phyloP scores from a whole-genome alignment of 2,329 filamentous ascomycete species.

The Seiridium cupressi region DNA sequence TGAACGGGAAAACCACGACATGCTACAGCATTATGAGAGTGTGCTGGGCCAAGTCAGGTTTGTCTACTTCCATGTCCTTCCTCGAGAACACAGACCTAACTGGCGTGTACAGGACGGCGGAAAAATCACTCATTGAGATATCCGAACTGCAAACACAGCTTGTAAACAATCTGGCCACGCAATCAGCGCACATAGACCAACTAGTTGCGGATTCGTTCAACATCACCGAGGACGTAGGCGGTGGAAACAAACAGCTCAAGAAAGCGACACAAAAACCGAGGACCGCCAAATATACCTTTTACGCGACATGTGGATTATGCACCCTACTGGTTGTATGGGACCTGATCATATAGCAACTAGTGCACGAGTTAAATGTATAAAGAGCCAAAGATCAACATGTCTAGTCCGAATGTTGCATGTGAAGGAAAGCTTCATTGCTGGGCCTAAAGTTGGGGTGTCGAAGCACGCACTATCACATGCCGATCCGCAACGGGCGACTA shows the following conservation, averaged over 20 bases:
- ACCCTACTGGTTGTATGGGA: conserved; percentile 77
- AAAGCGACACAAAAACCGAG: conserved; percentile 72
- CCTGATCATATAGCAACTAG: conserved; percentile 52
- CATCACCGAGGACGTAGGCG: conserved; percentile 82
- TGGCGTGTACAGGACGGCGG: conserved; percentile 63
- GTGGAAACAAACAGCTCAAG: conserved; percentile 89
- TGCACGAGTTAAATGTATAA: background rate
- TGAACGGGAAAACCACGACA: conserved; percentile 86
- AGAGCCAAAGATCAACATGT: background rate
- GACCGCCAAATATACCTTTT: conserved; percentile 75
- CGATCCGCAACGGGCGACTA: background rate
- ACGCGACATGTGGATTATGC: conserved; percentile 74
- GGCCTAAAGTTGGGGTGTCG: background rate
- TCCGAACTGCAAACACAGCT: conserved; percentile 88
- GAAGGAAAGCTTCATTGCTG: background rate
- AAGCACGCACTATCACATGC: background rate
- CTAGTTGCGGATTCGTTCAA: conserved; percentile 79
- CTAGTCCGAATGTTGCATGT: background rate
- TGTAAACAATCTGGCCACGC: conserved; percentile 78
- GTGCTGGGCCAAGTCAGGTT: conserved; percentile 92
- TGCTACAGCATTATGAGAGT: conserved; percentile 91
- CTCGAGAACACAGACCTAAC: background rate
- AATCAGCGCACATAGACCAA: conserved; percentile 86
- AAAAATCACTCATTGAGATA: conserved; percentile 89
- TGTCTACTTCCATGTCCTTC: background rate